Evolutionary conservation across 148 eudicot species (phyloP).

Genomic region (Chenopodium suecicum): DNA sequence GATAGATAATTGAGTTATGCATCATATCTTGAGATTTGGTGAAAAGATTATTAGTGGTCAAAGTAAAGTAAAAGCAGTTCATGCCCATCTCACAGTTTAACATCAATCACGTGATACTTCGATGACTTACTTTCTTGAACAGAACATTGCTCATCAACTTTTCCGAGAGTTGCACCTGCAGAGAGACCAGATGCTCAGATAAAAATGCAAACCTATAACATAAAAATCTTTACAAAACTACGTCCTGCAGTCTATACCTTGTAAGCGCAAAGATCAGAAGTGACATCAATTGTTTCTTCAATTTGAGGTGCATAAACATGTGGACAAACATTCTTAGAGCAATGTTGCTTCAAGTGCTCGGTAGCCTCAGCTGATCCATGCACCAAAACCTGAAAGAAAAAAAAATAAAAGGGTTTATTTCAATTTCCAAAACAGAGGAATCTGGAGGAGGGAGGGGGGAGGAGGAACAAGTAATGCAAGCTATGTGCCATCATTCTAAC

Average conservation of each 20-base stretch:
- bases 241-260: constrained; percentile 43
- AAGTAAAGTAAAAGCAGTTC: neutral
- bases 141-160: constrained; percentile 92
- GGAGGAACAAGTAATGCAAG: neutral
- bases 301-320: constrained; percentile 97
- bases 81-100: neutral
- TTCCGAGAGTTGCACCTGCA: constrained; percentile 94
- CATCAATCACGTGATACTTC: neutral
- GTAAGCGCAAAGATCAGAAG: constrained; percentile 98
- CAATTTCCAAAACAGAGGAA: neutral
- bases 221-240: neutral
- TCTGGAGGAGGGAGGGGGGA: neutral
- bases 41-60: neutral
- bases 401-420: neutral
- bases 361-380: constrained; percentile 99
- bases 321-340: constrained; percentile 83
- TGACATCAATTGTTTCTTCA: constrained; percentile 95
- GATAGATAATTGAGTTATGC: neutral
- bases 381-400: constrained; percentile 68
- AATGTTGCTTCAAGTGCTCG: constrained; percentile 94
- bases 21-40: neutral
- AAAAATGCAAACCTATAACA: constrained; percentile 12
- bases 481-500: no score
- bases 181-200: constrained; percentile 1
- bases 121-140: constrained; percentile 70